Conservation (phyloP, 139 green algal genomes). For the Chlamydomonas sp. region DNA sequence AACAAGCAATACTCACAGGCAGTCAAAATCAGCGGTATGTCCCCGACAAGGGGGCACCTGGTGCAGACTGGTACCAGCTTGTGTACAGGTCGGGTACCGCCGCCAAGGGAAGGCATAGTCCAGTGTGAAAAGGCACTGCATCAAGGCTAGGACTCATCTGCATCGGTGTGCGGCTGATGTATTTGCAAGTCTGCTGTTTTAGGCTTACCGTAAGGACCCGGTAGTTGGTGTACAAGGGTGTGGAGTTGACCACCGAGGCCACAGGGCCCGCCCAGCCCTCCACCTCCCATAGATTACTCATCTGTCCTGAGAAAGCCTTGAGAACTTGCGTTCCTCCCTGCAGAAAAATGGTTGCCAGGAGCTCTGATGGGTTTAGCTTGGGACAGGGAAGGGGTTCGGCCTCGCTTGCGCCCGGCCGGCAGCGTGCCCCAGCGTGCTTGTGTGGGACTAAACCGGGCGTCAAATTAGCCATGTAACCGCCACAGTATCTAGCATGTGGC, state of each 20-base stretch:
- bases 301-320: slow-evolving; percentile 55
- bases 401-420: not conserved
- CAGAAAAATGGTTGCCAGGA: not conserved
- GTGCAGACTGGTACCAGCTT: no score
- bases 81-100: no score
- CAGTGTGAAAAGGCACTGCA: no score
- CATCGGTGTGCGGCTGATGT: not conserved
- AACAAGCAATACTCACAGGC: no score
- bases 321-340: slow-evolving; percentile 21
- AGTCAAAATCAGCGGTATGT: no score
- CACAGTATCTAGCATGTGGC: not conserved
- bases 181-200: not conserved
- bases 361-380: not conserved
- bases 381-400: not conserved
- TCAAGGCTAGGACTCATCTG: no score
- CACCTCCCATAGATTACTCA: slow-evolving; percentile 49
- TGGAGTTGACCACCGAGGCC: slow-evolving; percentile 28
- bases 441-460: not conserved
- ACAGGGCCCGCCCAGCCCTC: slow-evolving; percentile 56
- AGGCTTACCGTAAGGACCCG: not conserved
- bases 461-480: not conserved
- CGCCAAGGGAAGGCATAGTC: no score
- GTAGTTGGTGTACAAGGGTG: slow-evolving; percentile 26
- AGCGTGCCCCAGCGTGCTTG: not conserved
- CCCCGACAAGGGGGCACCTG: no score